A percentile compares a stretch with the other conserved stretches of the same genome.
phyloP scores from a whole-genome alignment of 192 early-diverging fungal species.

The Mortierella claussenii region DNA sequence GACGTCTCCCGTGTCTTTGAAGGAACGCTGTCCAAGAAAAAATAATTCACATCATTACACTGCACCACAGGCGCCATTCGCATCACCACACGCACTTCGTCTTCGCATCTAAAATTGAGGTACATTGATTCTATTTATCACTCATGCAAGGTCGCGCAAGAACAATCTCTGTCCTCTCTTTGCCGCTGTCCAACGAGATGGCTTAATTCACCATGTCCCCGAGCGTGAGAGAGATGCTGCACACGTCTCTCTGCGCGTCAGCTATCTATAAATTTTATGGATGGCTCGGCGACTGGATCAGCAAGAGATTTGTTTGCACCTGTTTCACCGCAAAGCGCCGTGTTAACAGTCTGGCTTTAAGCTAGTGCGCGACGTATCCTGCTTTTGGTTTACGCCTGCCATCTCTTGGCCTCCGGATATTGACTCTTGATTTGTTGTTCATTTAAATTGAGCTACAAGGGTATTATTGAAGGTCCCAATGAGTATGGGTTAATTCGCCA shows the following conservation, averaged over 20 bases:
- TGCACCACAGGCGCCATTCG: too few species aligned
- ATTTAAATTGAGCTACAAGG: too few species aligned
- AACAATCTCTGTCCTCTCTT: constrained; percentile 14
- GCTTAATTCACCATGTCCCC: constrained; percentile 11
- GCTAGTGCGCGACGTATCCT: constrained; percentile 23
- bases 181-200: constrained; percentile 4
- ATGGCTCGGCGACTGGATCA: constrained; percentile 9
- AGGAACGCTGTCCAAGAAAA: too few species aligned
- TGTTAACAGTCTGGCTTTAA: constrained; percentile 13
- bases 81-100: not conserved
- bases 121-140: too few species aligned
- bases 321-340: constrained; percentile 8
- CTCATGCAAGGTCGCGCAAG: constrained; percentile 3
- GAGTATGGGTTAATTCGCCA: constrained; percentile 14
- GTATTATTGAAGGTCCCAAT: constrained; percentile 21
- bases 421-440: too few species aligned
- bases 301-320: too few species aligned
- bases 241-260: not conserved
- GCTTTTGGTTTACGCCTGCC: constrained; percentile 10
- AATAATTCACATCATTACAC: too few species aligned
- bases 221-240: not conserved
- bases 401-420: constrained; percentile 12
- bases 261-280: not conserved
- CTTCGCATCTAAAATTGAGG: too few species aligned
- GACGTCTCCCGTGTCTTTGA: too few species aligned